phyloP scores from a whole-genome alignment of 768 basidiomycete species.

The Suillus subaureus region DNA sequence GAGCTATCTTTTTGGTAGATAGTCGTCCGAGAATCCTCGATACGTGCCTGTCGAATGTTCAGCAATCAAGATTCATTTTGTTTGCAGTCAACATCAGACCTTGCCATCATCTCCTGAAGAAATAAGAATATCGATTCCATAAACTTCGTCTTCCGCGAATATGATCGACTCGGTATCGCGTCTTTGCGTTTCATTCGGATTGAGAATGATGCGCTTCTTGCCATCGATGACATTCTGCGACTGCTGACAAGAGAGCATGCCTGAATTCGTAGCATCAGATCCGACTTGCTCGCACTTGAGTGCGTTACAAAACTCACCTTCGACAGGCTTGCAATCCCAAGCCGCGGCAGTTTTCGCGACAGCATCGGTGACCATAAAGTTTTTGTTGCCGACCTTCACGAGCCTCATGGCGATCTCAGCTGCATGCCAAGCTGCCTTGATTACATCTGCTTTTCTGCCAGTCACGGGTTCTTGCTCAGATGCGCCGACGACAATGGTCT shows the following conservation, averaged over 20 bases:
- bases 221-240: slow-evolving; percentile 94
- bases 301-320: slow-evolving; percentile 56
- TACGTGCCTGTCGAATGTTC: slow-evolving; percentile 66
- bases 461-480: slow-evolving; percentile 73
- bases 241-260: slow-evolving; percentile 95
- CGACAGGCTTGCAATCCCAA: slow-evolving; percentile 91
- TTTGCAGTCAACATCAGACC: slow-evolving; percentile 41
- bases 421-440: slow-evolving; percentile 93
- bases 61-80: neutral
- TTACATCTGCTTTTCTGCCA: slow-evolving; percentile 85
- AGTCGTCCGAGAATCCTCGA: slow-evolving; percentile 88
- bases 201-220: slow-evolving; percentile 92
- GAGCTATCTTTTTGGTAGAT: slow-evolving; percentile 89
- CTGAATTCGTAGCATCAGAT: slow-evolving; percentile 37
- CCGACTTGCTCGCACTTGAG: neutral
- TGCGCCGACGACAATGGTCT: slow-evolving; percentile 90
- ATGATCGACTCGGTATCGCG: slow-evolving; percentile 82
- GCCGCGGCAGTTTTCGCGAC: slow-evolving; percentile 71
- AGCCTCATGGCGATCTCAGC: slow-evolving; percentile 91
- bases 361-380: slow-evolving; percentile 91
- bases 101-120: slow-evolving; percentile 91
- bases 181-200: slow-evolving; percentile 83
- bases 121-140: slow-evolving; percentile 90
- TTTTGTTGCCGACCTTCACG: slow-evolving; percentile 91
- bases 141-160: slow-evolving; percentile 94